These are phyloP conservation scores for Nicotiana obtusifolia DNA, from an alignment of 257 asterid genomes.

Conservation along the genomic window DNA sequence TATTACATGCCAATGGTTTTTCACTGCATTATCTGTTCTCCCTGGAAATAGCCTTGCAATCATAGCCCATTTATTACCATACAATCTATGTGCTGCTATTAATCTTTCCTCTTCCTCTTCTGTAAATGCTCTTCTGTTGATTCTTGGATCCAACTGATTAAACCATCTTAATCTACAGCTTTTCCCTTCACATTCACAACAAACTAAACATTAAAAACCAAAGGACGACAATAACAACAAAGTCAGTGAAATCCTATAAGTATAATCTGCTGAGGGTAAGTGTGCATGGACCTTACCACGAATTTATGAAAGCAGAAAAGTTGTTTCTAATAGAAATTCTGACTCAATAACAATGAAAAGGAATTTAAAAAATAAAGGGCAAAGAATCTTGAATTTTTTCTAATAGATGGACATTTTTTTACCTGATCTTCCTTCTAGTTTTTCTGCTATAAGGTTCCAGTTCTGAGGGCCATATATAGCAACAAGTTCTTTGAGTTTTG, in stretches of 20 bases:
- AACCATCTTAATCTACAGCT: conserved; percentile 91
- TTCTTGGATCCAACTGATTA: conserved; percentile 85
- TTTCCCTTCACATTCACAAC: conserved; percentile 35
- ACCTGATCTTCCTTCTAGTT: conserved; percentile 84
- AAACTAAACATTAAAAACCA: not conserved
- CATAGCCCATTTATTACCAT: conserved; percentile 96
- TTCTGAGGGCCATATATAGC: conserved; percentile 86
- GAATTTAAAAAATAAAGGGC: no score
- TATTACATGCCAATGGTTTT: conserved; percentile 90
- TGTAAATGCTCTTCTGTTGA: conserved; percentile 67
- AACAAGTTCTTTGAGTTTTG: conserved; percentile 74
- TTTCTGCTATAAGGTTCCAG: conserved; percentile 85
- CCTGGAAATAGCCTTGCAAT: conserved; percentile 88
- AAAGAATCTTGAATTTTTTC: not conserved
- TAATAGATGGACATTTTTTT: not conserved
- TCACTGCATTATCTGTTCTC: conserved; percentile 86
- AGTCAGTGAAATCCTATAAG: no score
- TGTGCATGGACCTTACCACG: no score
- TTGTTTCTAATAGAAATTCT: no score
- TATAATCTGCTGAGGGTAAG: no score
- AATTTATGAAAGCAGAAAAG: no score
- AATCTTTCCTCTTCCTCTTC: conserved; percentile 87
- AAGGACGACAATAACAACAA: no score
- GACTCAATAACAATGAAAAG: no score
- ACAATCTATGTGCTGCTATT: conserved; percentile 84